These are phyloP conservation scores for Candida mesenterica DNA, from an alignment of 1,139 yeast species.

Conservation along the genomic window DNA sequence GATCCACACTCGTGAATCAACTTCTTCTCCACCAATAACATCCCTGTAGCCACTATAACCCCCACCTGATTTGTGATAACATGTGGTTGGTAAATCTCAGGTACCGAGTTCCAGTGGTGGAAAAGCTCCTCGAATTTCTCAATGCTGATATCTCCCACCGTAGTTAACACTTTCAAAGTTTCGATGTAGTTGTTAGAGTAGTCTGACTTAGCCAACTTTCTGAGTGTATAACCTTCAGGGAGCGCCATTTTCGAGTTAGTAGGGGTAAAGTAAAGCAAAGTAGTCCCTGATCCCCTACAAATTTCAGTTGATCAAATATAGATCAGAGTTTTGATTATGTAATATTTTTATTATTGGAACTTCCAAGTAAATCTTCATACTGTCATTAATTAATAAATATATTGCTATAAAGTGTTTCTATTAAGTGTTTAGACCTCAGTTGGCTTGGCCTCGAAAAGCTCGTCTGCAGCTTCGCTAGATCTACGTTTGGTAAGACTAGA, in stretches of 20 bases:
- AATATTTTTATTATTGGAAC: too few relatives aligned
- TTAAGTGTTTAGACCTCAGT: conserved; percentile 11
- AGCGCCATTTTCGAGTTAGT: conserved; percentile 21
- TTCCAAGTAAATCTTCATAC: too few relatives aligned
- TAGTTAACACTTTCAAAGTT: conserved; percentile 56
- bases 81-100: conserved; percentile 52
- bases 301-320: background rate
- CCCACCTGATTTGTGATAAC: conserved; percentile 55
- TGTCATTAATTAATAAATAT: too few relatives aligned
- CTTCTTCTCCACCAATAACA: conserved; percentile 57
- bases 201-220: conserved; percentile 48
- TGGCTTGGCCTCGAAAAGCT: conserved; percentile 10
- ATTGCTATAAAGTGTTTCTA: too few relatives aligned
- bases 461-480: conserved; percentile 4
- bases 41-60: conserved; percentile 48
- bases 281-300: background rate
- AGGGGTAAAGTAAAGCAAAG: background rate
- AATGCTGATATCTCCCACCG: conserved; percentile 57
- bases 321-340: background rate
- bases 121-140: conserved; percentile 43
- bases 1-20: conserved; percentile 74
- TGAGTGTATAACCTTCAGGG: conserved; percentile 53
- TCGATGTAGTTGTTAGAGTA: conserved; percentile 47
- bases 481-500: background rate
- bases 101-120: conserved; percentile 46